Conservation (phyloP, 78 protist species). For the Blattamonas nauphoetae region DNA sequence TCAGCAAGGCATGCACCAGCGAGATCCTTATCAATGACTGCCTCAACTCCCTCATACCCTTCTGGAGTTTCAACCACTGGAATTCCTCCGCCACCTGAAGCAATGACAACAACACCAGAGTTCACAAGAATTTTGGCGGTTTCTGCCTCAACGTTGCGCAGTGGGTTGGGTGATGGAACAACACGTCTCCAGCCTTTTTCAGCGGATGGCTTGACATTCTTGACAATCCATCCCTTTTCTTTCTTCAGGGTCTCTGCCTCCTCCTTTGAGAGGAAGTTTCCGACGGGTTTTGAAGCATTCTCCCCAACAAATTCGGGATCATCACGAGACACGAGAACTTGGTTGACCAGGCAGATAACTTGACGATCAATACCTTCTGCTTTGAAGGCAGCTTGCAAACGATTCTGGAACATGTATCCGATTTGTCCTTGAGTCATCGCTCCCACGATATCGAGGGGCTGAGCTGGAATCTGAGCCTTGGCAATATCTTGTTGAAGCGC, state of each 20-base stretch:
- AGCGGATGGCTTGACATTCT: background rate
- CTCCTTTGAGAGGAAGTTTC: constrained; percentile 4
- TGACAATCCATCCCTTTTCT: constrained; percentile 19
- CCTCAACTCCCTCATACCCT: constrained; percentile 24
- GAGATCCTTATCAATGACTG: constrained; percentile 34
- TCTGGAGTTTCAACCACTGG: background rate
- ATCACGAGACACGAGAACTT: background rate
- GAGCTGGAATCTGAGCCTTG: background rate
- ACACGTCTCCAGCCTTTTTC: constrained; percentile 13
- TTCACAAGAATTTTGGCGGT: constrained; percentile 4
- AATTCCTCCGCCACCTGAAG: constrained; percentile 31
- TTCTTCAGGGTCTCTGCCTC: background rate
- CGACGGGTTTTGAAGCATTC: constrained; percentile 12
- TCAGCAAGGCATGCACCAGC: constrained; percentile 15
- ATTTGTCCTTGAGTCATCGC: constrained; percentile 31
- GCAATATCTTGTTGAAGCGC: constrained; percentile 15
- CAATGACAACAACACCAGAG: background rate
- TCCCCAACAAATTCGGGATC: constrained; percentile 3
- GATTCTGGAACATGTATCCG: constrained; percentile 8
- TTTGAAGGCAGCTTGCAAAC: background rate
- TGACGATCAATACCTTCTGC: background rate
- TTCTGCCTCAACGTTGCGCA: constrained; percentile 9
- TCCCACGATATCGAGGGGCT: constrained; percentile 18
- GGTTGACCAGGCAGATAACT: background rate
- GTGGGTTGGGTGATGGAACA: constrained; percentile 27